phyloP scores from a whole-genome alignment of 2,329 filamentous ascomycete species.

The Tolypocladium tundrense region DNA sequence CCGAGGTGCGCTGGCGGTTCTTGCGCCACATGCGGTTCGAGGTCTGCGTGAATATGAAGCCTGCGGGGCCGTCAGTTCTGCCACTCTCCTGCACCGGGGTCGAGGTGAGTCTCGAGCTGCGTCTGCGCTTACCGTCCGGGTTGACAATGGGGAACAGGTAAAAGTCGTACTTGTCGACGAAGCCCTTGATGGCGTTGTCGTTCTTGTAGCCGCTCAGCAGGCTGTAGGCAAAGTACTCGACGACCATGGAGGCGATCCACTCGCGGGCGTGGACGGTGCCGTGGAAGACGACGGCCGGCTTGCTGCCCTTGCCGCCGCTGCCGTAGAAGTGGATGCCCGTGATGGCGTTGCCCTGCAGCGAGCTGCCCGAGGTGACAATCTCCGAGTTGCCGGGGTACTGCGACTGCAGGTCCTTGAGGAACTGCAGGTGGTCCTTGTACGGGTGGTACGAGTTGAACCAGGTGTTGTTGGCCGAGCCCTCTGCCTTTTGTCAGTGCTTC shows the following conservation, averaged over 20 bases:
- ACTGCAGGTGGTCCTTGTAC: conserved; percentile 39
- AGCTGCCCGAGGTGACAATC: conserved; percentile 37
- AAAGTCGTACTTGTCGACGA: conserved; percentile 54
- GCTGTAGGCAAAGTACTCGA: conserved; percentile 41
- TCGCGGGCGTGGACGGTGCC: conserved; percentile 50
- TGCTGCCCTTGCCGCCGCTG: conserved; percentile 27
- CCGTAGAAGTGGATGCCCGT: conserved; percentile 51
- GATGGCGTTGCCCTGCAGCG: conserved; percentile 41
- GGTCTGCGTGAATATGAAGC: conserved; percentile 49
- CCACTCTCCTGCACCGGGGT: too few relatives aligned
- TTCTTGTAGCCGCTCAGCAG: conserved; percentile 35
- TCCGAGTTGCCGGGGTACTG: conserved; percentile 33
- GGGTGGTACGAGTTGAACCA: conserved; percentile 46
- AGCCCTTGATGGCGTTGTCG: conserved; percentile 25
- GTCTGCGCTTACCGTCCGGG: conserved; percentile 37
- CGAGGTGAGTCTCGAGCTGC: background rate
- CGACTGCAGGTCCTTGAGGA: conserved; percentile 32
- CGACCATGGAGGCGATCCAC: conserved; percentile 47
- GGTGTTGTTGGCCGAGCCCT: conserved; percentile 16
- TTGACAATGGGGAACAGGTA: conserved; percentile 56
- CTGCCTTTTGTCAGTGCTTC: background rate
- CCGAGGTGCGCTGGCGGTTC: conserved; percentile 35
- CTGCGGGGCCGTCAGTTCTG: conserved; percentile 14
- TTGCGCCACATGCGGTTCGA: conserved; percentile 52
- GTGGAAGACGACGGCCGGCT: conserved; percentile 45